These are phyloP conservation scores for Scorias spongiosa DNA, from an alignment of 2,329 filamentous ascomycete genomes.

Conservation along the genomic window DNA sequence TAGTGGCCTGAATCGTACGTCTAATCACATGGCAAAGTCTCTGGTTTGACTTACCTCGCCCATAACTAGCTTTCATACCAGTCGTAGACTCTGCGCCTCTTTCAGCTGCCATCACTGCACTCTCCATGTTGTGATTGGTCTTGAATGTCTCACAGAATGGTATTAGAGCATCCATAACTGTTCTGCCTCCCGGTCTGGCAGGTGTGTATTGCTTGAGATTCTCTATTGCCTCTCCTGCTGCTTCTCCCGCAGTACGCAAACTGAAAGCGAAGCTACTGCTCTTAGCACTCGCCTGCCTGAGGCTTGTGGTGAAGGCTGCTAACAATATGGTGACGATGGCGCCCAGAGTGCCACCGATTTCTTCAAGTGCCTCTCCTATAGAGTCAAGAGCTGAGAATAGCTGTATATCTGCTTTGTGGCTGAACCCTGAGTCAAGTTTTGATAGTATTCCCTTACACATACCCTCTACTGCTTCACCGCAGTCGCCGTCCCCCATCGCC, in stretches of 20 bases:
- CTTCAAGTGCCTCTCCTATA: constrained; percentile 20
- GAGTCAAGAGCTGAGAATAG: constrained; percentile 21
- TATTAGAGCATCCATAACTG: constrained; percentile 24
- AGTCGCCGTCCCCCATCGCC: constrained; percentile 51
- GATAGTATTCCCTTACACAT: constrained; percentile 22
- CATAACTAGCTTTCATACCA: constrained; percentile 23
- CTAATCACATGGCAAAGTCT: background rate
- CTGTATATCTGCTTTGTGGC: constrained; percentile 8
- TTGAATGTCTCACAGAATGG: constrained; percentile 23
- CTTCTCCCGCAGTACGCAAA: constrained; percentile 11
- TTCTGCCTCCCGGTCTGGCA: constrained; percentile 20
- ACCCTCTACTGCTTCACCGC: constrained; percentile 38
- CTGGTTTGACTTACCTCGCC: constrained; percentile 13
- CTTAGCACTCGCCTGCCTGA: constrained; percentile 19
- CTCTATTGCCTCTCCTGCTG: constrained; percentile 24
- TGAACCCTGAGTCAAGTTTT: constrained; percentile 16
- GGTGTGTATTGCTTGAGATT: constrained; percentile 27
- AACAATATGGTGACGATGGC: constrained; percentile 23
- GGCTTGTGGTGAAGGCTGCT: constrained; percentile 24
- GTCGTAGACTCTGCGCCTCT: constrained; percentile 19
- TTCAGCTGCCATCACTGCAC: constrained; percentile 18
- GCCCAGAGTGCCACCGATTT: constrained; percentile 23
- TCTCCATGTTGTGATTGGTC: constrained; percentile 9
- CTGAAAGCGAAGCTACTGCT: constrained; percentile 10
- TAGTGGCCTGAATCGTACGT: background rate